Evolutionary conservation across 23 red algal genomes (phyloP), one percentile per base, ranked within the genome.

Genomic region (Cyanidium caldarium): DNA sequence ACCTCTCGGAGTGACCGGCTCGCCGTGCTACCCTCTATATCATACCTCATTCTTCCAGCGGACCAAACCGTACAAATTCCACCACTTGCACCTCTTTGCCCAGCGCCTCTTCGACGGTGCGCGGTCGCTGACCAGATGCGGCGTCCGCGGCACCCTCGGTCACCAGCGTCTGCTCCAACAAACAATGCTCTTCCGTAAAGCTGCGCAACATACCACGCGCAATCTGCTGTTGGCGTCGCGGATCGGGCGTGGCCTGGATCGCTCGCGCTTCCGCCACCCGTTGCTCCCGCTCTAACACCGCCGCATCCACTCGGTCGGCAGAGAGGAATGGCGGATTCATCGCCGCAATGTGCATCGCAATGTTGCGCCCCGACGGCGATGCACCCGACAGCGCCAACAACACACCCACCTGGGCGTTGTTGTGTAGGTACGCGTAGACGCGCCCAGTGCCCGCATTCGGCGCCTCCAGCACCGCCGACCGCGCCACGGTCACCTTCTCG

Each of bases 271-370:
- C n/a, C 10, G 10, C 7, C 21, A 10, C 51, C 13, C 12, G 41
- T n/a, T 44, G 41, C 13, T 13, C n/a, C n/a, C 41, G 41, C 41
- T n/a, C 13, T 16, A 14, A 28, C 3, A 61, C 51, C 7, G 13
- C 5, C 13, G 51, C n/a, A 10, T 61, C 51, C 7, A 61, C 31
- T 28, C 31, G n/a, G 13, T 16, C 51, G 3, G 51, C 10, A 5
- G 51, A 61, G 21, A 61, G n/a, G 23, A 28, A 61, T 28, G 19
- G 51, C 51, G 51, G 51, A 21, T 28, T 61, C 51, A 61, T 61
- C 21, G 51, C 51, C 7, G 51, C 51, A 28, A 61, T 61, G 31
- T 61, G 51, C 51, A 61, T 61, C 21, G 51, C 51, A 61, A 61
- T 28, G 7, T 61, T 16, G 19, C 51, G 10, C 7, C 51, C 51